Base-by-base conservation (phyloP, 2,329 filamentous ascomycete genomes). In the Myriosclerotinia scirpicola region DNA sequence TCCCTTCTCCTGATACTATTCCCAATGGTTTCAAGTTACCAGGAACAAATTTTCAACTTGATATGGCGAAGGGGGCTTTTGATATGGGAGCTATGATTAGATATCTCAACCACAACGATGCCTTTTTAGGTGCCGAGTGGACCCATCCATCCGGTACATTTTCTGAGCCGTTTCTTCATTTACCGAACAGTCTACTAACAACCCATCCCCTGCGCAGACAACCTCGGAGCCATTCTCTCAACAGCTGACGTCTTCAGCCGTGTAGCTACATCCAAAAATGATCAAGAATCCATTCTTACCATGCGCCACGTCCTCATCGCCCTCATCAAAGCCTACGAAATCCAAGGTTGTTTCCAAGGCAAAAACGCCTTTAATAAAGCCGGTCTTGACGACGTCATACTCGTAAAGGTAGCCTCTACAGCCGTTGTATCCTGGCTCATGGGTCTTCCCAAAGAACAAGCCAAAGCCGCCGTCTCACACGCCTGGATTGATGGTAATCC, bases 71-170 rank as follows among this genome's bases (percentile, higher is more conserved):
- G 56, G 79, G 78, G 0, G 76, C 79, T 17, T 80, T 80, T 64
- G 75, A 78, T 63, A 53, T 81, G 30, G 78, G 78, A 0, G 69
- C 72, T 2, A 67, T 79, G 68, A 79, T 80, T 48, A 73, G 79
- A 36, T 80, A 79, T 63, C 68, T 80, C 17, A 79, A 81, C 67
- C 78, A 79, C 60, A 81, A 80, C 61, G 79, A 81, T 73, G 78
- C 75, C 6, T 73, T 77, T n/a, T 65, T 71, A 11, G 79, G 78
- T 0, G 73, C 72, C n/a, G 79, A 81, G 71, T 80, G 79, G 79
- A 78, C 78, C 0, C 79, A 80, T 73, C 79, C 79, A 15, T 79
- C 76, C 30, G 73, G 71, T 75, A 65, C 44, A 63, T 59, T 40
- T 42, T 5, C 20, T 2, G 17, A 1, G 17, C 36, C 6, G 20